These are phyloP conservation scores for Rosa chinensis DNA, from an alignment of 306 rosid genomes.

Conservation along the genomic window DNA sequence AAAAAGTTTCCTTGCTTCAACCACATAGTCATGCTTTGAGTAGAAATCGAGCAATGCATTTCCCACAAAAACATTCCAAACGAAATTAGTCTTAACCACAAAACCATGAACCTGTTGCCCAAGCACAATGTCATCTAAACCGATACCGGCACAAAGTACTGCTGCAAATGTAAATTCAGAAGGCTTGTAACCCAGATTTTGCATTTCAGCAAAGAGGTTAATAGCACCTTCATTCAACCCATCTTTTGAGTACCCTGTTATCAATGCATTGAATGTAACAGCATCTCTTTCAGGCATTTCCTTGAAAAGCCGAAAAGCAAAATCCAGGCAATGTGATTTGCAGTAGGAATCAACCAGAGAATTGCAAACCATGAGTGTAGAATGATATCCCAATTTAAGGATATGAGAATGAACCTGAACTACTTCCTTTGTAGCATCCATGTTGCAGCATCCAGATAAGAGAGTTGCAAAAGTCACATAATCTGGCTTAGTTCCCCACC, in stretches of 20 bases:
- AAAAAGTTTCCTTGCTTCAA: constrained; percentile 57
- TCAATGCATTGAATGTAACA: constrained; percentile 74
- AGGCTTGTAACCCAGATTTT: constrained; percentile 49
- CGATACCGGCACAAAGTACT: constrained; percentile 56
- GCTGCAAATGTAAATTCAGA: constrained; percentile 88
- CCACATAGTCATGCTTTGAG: constrained; percentile 59
- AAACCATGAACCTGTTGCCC: constrained; percentile 73
- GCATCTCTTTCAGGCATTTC: constrained; percentile 56
- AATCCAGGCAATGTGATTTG: constrained; percentile 50
- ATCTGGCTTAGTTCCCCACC: constrained; percentile 56
- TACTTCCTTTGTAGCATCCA: constrained; percentile 46
- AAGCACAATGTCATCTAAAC: constrained; percentile 52
- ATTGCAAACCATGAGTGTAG: constrained; percentile 69
- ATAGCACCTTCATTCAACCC: constrained; percentile 61
- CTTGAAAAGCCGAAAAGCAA: constrained; percentile 56
- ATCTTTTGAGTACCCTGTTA: constrained; percentile 70
- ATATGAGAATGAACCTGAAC: constrained; percentile 64
- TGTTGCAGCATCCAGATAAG: constrained; percentile 63
- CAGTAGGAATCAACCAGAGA: constrained; percentile 83
- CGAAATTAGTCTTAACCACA: constrained; percentile 61
- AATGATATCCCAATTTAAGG: constrained; percentile 58
- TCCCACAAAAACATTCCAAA: constrained; percentile 79
- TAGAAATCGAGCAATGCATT: constrained; percentile 91
- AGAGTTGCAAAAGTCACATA: constrained; percentile 72
- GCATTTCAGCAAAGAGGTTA: constrained; percentile 63